A percentile compares a stretch with the other conserved stretches of the same genome.
phyloP scores from a whole-genome alignment of 164 flowering plant genomes.

The Tetrastigma voinierianum region DNA sequence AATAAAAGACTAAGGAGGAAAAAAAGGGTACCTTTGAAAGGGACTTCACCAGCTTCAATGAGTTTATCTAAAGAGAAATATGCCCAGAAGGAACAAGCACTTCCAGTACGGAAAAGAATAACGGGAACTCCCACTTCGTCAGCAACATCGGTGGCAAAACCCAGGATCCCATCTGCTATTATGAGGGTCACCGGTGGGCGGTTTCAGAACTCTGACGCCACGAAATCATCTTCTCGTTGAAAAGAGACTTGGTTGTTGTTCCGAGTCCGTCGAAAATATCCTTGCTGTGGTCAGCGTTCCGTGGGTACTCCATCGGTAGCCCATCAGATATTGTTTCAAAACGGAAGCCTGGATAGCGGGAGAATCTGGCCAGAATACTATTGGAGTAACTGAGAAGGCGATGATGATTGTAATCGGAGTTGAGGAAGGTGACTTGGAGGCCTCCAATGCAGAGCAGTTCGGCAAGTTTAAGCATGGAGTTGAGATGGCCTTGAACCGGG shows the following conservation, averaged over 20 bases:
- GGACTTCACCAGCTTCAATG: constrained; percentile 33
- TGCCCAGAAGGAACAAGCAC: constrained; percentile 41
- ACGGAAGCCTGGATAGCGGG: no score
- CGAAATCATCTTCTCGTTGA: constrained; percentile 26
- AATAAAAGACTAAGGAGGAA: no score
- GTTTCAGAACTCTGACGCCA: not conserved
- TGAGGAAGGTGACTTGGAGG: constrained; percentile 30
- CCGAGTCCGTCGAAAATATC: constrained; percentile 15
- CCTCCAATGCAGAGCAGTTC: constrained; percentile 12
- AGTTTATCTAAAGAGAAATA: constrained; percentile 28
- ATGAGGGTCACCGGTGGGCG: no score
- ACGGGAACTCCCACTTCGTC: constrained; percentile 34
- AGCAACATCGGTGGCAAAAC: constrained; percentile 36
- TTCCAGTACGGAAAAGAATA: constrained; percentile 35
- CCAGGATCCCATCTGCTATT: no score
- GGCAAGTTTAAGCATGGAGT: no score
- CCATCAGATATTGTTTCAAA: no score
- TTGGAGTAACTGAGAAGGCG: constrained; percentile 19
- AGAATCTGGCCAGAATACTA: no score
- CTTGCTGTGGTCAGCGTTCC: not conserved
- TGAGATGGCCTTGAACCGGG: no score
- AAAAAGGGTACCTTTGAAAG: constrained; percentile 28
- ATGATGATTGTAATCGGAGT: constrained; percentile 17
- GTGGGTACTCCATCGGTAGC: constrained; percentile 27
- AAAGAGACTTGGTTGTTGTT: constrained; percentile 12